Evolutionary conservation across 768 basidiomycete genomes (phyloP).

Genomic region (Leccinum ochraceum): DNA sequence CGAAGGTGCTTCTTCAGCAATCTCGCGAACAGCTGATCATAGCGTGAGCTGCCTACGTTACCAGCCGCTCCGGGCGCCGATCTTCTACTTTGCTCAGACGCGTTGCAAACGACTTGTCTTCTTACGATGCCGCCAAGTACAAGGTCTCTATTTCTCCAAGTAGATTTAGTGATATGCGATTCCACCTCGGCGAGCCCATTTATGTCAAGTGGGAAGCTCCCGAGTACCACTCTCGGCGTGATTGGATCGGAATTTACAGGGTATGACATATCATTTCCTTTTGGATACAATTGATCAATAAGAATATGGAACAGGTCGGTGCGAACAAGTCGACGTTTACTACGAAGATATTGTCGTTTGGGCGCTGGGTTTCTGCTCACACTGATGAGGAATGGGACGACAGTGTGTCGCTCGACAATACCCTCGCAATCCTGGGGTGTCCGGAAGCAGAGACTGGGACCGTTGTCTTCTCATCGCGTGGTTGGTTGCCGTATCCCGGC

Average conservation of each 20-base stretch:
- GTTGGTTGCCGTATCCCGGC: too few relatives aligned
- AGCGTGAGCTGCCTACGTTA: constrained; percentile 56
- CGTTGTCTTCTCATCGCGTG: constrained; percentile 53
- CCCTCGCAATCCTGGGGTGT: constrained; percentile 35
- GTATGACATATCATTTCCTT: constrained; percentile 38
- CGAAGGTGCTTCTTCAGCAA: constrained; percentile 87
- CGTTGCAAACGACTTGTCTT: constrained; percentile 77
- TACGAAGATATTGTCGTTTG: constrained; percentile 82
- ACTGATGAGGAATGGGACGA: constrained; percentile 89
- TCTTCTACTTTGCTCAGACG: constrained; percentile 46
- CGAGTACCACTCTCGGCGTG: constrained; percentile 78
- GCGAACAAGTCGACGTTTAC: constrained; percentile 86
- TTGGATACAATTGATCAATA: neutral
- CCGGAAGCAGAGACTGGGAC: constrained; percentile 57
- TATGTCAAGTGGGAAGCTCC: constrained; percentile 87
- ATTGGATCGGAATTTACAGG: constrained; percentile 95
- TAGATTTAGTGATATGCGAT: constrained; percentile 52
- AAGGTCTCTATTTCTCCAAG: constrained; percentile 59
- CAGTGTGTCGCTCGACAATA: constrained; percentile 61
- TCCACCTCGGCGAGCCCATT: constrained; percentile 92
- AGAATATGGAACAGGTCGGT: constrained; percentile 58
- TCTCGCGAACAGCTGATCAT: constrained; percentile 90
- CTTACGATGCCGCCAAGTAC: constrained; percentile 82
- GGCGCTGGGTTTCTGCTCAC: constrained; percentile 92
- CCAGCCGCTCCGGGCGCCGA: constrained; percentile 2